A percentile compares a stretch with the other conserved stretches of the same genome.
phyloP scores from a whole-genome alignment of 176 grass and related monocot genomes.

The Phoenix roebelenii region DNA sequence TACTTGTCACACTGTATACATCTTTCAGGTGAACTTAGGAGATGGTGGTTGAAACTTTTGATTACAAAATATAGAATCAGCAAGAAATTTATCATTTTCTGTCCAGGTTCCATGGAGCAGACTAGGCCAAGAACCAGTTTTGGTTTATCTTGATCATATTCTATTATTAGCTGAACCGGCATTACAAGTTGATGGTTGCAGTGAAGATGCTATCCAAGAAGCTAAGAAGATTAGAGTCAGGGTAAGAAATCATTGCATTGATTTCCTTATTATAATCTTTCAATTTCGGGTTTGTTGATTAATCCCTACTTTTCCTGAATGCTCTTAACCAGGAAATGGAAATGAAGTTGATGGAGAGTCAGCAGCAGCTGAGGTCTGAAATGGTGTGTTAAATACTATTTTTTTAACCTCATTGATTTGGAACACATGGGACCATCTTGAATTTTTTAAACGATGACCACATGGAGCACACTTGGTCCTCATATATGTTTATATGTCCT shows the following conservation, averaged over 20 bases:
- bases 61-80: too few relatives aligned
- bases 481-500: not conserved
- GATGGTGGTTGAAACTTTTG: too few relatives aligned
- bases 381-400: slow-evolving; percentile 26
- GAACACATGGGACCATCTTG: too few relatives aligned
- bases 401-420: slow-evolving; percentile 3
- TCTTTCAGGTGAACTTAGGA: too few relatives aligned
- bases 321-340: slow-evolving; percentile 66
- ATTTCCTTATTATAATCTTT: not conserved
- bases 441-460: too few relatives aligned
- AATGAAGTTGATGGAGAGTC: slow-evolving; percentile 77
- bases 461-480: not conserved
- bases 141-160: slow-evolving; percentile 97
- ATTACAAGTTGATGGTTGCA: slow-evolving; percentile 88
- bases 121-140: slow-evolving; percentile 90
- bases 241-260: slow-evolving; percentile 31
- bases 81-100: not conserved
- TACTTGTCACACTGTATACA: too few relatives aligned
- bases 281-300: not conserved
- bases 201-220: slow-evolving; percentile 96
- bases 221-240: slow-evolving; percentile 71
- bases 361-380: slow-evolving; percentile 78
- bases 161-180: slow-evolving; percentile 94
- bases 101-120: slow-evolving; percentile 91
- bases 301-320: not conserved